Percentiles rank a stretch among this genome's conserved stretches.
These are phyloP conservation scores for Neodidymelliopsis sp. DNA, from an alignment of 2,329 filamentous ascomycete genomes.

Conservation along the genomic window DNA sequence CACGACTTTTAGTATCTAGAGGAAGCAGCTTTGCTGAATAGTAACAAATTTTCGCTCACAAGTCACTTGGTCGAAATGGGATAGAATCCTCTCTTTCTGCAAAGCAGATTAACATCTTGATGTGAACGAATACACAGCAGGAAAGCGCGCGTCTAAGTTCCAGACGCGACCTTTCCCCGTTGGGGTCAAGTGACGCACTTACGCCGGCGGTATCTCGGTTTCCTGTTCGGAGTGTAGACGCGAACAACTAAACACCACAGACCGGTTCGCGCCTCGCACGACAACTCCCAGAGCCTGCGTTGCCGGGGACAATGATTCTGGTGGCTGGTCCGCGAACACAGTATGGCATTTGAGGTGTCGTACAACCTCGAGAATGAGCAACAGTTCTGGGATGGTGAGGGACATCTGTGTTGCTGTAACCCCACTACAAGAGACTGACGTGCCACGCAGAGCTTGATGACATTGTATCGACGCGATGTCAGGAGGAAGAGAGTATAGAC, in stretches of 20 bases:
- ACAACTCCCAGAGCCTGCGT: constrained; percentile 29
- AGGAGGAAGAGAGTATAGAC: constrained; percentile 75
- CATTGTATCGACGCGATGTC: constrained; percentile 66
- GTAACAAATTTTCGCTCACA: too few relatives aligned
- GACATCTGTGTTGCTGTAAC: constrained; percentile 29
- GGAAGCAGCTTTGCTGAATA: too few relatives aligned
- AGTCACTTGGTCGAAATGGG: too few relatives aligned
- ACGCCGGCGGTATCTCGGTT: constrained; percentile 32
- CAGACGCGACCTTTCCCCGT: constrained; percentile 8
- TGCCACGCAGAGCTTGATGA: constrained; percentile 67
- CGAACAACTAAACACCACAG: constrained; percentile 31
- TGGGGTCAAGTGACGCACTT: constrained; percentile 33
- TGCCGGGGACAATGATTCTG: constrained; percentile 48
- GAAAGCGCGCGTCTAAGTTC: constrained; percentile 1
- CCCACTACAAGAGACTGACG: constrained; percentile 35
- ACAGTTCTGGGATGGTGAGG: constrained; percentile 87
- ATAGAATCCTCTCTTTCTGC: too few relatives aligned
- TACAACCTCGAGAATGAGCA: constrained; percentile 78
- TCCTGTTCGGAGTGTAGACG: constrained; percentile 22
- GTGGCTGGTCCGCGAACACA: constrained; percentile 45
- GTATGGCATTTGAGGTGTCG: constrained; percentile 73
- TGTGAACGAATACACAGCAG: background rate
- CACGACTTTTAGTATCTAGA: too few relatives aligned
- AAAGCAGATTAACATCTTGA: background rate
- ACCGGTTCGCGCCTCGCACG: constrained; percentile 28